A percentile compares a stretch with the other conserved stretches of the same genome.
Conservation (phyloP, 352 stramenopile species). For the Phytophthora fragariae region DNA sequence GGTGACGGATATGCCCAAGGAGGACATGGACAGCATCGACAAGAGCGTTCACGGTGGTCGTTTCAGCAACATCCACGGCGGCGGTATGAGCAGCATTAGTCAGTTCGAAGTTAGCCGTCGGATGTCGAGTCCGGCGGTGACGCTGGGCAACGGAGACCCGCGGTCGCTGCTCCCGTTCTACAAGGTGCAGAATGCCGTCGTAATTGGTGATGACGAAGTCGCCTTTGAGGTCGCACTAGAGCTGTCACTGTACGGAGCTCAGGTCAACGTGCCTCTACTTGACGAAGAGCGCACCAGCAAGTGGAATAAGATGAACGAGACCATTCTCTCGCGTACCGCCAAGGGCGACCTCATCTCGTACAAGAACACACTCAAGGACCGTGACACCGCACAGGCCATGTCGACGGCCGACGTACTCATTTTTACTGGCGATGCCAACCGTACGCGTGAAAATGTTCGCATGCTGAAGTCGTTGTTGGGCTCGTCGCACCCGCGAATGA, state of each 20-base stretch:
- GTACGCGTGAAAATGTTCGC: slow-evolving; percentile 60
- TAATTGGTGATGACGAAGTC: slow-evolving; percentile 69
- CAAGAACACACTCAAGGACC: slow-evolving; percentile 67
- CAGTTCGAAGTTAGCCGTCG: slow-evolving; percentile 3
- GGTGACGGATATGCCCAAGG: slow-evolving; percentile 2
- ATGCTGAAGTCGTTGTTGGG: slow-evolving; percentile 49
- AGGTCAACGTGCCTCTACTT: slow-evolving; percentile 65
- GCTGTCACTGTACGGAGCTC: slow-evolving; percentile 65
- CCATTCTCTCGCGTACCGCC: slow-evolving; percentile 52
- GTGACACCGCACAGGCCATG: slow-evolving; percentile 45
- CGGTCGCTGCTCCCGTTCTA: slow-evolving; percentile 55
- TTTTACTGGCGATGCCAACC: slow-evolving; percentile 62
- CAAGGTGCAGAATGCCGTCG: slow-evolving; percentile 58
- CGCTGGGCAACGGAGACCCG: slow-evolving; percentile 46
- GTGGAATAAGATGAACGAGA: slow-evolving; percentile 70
- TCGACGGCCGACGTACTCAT: slow-evolving; percentile 60
- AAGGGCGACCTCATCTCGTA: slow-evolving; percentile 71
- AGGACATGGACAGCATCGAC: slow-evolving; percentile 11
- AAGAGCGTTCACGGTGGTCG: slow-evolving; percentile 14
- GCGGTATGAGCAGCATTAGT: slow-evolving; percentile 16
- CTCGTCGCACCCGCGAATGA: slow-evolving; percentile 55
- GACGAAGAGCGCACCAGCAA: slow-evolving; percentile 63
- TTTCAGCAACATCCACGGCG: slow-evolving; percentile 6
- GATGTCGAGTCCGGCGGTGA: slow-evolving; percentile 19
- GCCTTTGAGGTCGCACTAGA: slow-evolving; percentile 70